phyloP scores from a whole-genome alignment of 805 yeast species.

The Wickerhamomyces bovis region DNA sequence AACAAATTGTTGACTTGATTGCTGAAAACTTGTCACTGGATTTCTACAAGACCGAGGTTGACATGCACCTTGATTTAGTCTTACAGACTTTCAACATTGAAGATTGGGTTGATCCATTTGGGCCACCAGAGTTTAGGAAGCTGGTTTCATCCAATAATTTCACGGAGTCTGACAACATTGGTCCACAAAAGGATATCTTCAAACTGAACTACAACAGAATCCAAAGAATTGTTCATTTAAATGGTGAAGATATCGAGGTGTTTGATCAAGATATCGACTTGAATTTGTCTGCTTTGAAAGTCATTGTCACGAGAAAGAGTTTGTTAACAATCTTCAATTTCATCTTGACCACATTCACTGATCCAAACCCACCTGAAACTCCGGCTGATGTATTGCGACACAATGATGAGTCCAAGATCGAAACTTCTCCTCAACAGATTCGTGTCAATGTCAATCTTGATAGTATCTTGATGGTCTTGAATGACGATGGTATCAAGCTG shows the following conservation, averaged over 20 bases:
- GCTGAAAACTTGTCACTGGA: conserved; percentile 59
- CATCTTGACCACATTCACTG: conserved; percentile 79
- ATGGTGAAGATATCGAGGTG: conserved; percentile 52
- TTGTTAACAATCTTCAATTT: conserved; percentile 74
- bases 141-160: conserved; percentile 60
- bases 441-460: conserved; percentile 63
- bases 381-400: conserved; percentile 71
- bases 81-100: conserved; percentile 64
- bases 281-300: conserved; percentile 69
- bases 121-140: conserved; percentile 57
- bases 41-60: conserved; percentile 53
- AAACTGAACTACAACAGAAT: conserved; percentile 50
- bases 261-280: conserved; percentile 73
- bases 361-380: conserved; percentile 62
- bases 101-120: conserved; percentile 64
- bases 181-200: conserved; percentile 44
- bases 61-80: conserved; percentile 58
- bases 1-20: conserved; percentile 63
- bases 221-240: conserved; percentile 52
- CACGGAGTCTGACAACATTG: conserved; percentile 31
- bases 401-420: conserved; percentile 50
- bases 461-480: conserved; percentile 66
- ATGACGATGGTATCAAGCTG: conserved; percentile 76
- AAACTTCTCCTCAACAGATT: conserved; percentile 67
- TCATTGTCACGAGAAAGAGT: conserved; percentile 72